Evolutionary conservation across 2,329 filamentous ascomycete species (phyloP).

Genomic region (Blastomyces silverae): DNA sequence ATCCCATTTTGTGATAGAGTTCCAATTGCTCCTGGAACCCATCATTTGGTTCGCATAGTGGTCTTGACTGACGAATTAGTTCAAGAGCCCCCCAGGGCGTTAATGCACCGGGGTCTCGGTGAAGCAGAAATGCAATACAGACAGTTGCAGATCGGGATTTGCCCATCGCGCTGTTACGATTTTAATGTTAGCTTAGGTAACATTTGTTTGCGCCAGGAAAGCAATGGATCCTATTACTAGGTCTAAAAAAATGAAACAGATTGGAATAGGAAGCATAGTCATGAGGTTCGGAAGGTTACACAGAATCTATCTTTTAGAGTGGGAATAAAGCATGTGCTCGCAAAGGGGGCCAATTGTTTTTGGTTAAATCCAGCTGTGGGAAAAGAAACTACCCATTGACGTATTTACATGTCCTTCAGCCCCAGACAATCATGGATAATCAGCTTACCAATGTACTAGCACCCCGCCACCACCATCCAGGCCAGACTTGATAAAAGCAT

Average conservation of each 20-base stretch:
- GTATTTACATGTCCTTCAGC: not conserved
- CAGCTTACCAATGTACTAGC: conserved; percentile 63
- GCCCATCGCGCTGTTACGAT: conserved; percentile 70
- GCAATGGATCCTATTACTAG: not conserved
- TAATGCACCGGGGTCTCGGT: conserved; percentile 51
- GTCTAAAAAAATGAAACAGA: not conserved
- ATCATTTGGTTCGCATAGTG: conserved; percentile 78
- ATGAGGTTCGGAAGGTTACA: not conserved
- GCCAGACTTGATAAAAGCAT: conserved; percentile 75
- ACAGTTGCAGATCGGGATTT: conserved; percentile 87
- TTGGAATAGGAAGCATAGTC: not conserved
- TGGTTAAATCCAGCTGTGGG: not conserved
- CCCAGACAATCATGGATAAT: conserved; percentile 10
- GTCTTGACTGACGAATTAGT: conserved; percentile 61
- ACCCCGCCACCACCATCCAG: conserved; percentile 54
- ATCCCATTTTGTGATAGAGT: conserved; percentile 82
- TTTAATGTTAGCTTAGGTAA: conserved; percentile 10
- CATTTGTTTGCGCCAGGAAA: not conserved
- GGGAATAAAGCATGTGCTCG: not conserved
- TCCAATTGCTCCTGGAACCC: conserved; percentile 87
- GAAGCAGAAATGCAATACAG: conserved; percentile 76
- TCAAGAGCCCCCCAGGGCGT: conserved; percentile 59
- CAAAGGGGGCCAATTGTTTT: not conserved
- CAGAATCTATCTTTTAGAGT: not conserved
- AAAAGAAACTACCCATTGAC: not conserved